Percentiles rank a stretch among this genome's conserved stretches.
These are phyloP conservation scores for Ceratocystis variospora DNA, from an alignment of 2,329 filamentous ascomycete genomes.

Conservation along the genomic window DNA sequence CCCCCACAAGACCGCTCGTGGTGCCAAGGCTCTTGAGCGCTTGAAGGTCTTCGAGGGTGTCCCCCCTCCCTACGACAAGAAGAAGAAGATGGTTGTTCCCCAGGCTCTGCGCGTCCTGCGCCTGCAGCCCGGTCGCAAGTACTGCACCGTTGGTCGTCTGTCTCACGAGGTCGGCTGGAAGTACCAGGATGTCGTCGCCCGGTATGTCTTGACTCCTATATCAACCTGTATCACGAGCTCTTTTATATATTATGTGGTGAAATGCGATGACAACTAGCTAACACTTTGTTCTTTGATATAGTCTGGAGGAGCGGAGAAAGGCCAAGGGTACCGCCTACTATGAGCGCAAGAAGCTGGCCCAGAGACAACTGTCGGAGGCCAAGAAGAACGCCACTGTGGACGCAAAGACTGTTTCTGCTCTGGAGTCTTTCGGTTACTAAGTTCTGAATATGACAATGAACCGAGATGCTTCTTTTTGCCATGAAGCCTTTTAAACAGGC, in stretches of 20 bases:
- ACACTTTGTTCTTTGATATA: slow-evolving; percentile 28
- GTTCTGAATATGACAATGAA: slow-evolving; percentile 17
- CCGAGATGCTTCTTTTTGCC: slow-evolving; percentile 5
- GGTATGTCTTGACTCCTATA: slow-evolving; percentile 46
- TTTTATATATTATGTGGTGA: background rate
- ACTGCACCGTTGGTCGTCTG: slow-evolving; percentile 96
- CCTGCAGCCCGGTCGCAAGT: slow-evolving; percentile 98
- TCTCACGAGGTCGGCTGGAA: slow-evolving; percentile 99
- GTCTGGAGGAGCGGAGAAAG: slow-evolving; percentile 98
- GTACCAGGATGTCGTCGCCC: slow-evolving; percentile 98
- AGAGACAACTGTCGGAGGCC: slow-evolving; percentile 79
- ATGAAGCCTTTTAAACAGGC: slow-evolving; percentile 10
- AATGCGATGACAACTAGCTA: background rate
- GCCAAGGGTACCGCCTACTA: slow-evolving; percentile 99
- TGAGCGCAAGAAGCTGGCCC: slow-evolving; percentile 97
- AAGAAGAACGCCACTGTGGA: slow-evolving; percentile 84
- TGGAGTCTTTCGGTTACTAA: slow-evolving; percentile 87
- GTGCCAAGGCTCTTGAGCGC: slow-evolving; percentile 90
- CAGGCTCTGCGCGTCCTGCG: slow-evolving; percentile 93
- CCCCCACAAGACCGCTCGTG: slow-evolving; percentile 98
- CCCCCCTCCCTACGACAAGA: slow-evolving; percentile 96
- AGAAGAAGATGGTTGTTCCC: slow-evolving; percentile 99
- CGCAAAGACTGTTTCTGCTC: slow-evolving; percentile 73
- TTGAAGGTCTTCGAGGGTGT: slow-evolving; percentile 99
- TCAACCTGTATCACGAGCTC: background rate